Conservation (phyloP, 1,284 basidiomycete species). For the Moniliella sp. region DNA sequence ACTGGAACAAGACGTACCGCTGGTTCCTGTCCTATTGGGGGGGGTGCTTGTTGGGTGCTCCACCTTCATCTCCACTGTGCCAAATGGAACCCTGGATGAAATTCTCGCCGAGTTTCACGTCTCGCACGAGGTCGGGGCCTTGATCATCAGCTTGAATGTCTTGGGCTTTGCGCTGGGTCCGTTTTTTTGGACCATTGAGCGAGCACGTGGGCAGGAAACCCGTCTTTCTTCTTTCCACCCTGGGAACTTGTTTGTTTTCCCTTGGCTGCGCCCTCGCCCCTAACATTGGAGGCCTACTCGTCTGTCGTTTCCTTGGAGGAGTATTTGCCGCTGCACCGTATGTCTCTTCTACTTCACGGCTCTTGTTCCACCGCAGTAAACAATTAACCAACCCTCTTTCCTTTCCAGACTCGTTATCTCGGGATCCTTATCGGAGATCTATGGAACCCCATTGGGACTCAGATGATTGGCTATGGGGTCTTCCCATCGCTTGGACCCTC, state of each 20-base stretch:
- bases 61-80: slow-evolving; percentile 45
- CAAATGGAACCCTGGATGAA: slow-evolving; percentile 48
- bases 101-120: slow-evolving; percentile 44
- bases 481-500: slow-evolving; percentile 57
- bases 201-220: slow-evolving; percentile 44
- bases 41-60: slow-evolving; percentile 50
- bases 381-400: no score
- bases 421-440: slow-evolving; percentile 41
- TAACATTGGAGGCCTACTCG: slow-evolving; percentile 45
- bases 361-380: no score
- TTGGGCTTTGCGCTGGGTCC: slow-evolving; percentile 40
- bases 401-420: slow-evolving; percentile 40
- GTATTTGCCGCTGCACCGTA: slow-evolving; percentile 40
- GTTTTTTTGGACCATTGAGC: slow-evolving; percentile 44
- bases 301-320: slow-evolving; percentile 50
- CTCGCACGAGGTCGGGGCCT: slow-evolving; percentile 42
- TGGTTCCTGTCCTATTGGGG: slow-evolving; percentile 48
- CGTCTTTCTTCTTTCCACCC: slow-evolving; percentile 45
- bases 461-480: slow-evolving; percentile 47
- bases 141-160: slow-evolving; percentile 51
- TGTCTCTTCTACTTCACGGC: no score
- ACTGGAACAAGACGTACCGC: slow-evolving; percentile 42
- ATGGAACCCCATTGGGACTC: slow-evolving; percentile 51
- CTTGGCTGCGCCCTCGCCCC: slow-evolving; percentile 45
- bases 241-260: slow-evolving; percentile 46